Evolutionary conservation across 2,329 filamentous ascomycete species (phyloP), one percentile per base, ranked within the genome.

Genomic region (Fusarium nurragi): DNA sequence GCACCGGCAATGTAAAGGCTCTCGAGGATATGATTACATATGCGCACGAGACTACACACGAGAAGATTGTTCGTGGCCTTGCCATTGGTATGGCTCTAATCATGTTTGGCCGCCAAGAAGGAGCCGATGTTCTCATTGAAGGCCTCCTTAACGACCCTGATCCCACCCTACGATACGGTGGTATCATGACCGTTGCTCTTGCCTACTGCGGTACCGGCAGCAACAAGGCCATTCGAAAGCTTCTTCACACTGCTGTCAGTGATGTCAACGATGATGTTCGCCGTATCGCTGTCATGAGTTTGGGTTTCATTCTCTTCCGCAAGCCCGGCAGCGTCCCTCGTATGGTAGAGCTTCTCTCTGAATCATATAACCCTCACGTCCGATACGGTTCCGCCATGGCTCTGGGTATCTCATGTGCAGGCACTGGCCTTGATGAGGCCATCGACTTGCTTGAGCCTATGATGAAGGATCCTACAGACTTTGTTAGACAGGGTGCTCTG

Each of bases 401-500:
- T 39, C 87, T 99, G 13, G 95, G 95, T 79, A 99, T 99, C 73
- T 97, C 96, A 23, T 99, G 96, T 73, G 95, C 95, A 23, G 95
- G 95, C 44, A 99, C 95, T 49, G 95, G 95, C 14, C 84, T 98
- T 26, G 93, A 97, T 64, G 95, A 99, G 79, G 95, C 96, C 21
- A 95, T 98, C 63, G 95, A 99, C 73, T 85, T 99, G 18, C 85
- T 99, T 6, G 95, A 99, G 81, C 95, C 95, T 18, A 99, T 99
- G 95, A 94, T 97, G 83, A 99, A 98, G 83, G 95, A 99, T 71
- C 96, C 95, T 9, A 97, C 94, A 57, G 95, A 99, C 80, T 99
- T 99, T 76, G 95, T 99, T 49, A 90, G 96, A 70, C 95, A 99
- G 79, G 95, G 96, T 75, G 94, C 95, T 37, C 83, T 98, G 65